phyloP scores from a whole-genome alignment of 306 rosid species.

The Cucumis sativus region DNA sequence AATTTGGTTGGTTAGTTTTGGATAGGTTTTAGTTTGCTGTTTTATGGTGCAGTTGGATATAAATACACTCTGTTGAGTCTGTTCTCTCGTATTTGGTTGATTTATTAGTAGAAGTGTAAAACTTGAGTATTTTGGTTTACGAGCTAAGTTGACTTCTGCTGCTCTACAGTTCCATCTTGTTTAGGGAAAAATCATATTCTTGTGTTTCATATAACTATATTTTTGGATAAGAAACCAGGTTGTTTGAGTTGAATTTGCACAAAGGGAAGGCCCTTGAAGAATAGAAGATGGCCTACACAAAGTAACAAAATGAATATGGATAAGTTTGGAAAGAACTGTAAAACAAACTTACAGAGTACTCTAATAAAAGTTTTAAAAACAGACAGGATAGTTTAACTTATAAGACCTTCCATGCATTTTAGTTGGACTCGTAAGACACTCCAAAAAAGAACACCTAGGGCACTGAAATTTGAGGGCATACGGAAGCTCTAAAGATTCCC shows the following conservation, averaged over 20 bases:
- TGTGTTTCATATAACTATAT: not conserved
- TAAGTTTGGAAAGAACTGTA: not conserved
- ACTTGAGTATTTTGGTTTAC: too few relatives aligned
- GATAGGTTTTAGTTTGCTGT: too few relatives aligned
- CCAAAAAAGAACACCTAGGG: not conserved
- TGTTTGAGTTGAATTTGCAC: not conserved
- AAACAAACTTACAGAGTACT: not conserved
- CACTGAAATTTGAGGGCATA: not conserved
- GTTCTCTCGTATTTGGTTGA: too few relatives aligned
- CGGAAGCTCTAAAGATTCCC: not conserved
- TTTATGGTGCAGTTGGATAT: too few relatives aligned
- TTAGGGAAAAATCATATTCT: not conserved
- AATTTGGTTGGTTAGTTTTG: too few relatives aligned
- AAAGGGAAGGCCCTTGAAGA: not conserved
- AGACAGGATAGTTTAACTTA: not conserved
- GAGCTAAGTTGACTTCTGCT: not conserved
- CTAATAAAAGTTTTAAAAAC: not conserved
- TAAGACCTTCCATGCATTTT: too few relatives aligned
- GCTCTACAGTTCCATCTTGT: not conserved
- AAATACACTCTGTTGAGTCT: too few relatives aligned
- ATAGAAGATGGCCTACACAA: not conserved
- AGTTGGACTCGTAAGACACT: not conserved
- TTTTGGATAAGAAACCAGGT: not conserved
- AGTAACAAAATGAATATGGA: not conserved
- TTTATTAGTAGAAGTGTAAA: too few relatives aligned